Evolutionary conservation across 192 early-diverging fungal genomes (phyloP).

Genomic region (Pecoramyces ruminantium): DNA sequence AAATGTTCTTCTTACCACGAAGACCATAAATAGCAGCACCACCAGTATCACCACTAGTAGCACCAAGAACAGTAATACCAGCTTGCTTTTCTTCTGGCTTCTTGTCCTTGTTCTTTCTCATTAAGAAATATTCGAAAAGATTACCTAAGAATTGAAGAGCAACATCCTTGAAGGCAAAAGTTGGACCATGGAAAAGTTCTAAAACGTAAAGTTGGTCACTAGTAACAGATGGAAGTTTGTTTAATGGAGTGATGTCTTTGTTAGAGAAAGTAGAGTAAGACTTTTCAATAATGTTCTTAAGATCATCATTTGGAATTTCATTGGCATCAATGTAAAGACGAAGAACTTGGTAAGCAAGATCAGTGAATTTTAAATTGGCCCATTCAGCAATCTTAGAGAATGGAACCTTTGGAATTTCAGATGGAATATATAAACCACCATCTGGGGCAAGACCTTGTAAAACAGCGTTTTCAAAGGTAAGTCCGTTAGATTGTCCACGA

Average conservation of each 20-base stretch:
- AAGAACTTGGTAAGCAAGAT: constrained; percentile 73
- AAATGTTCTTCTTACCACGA: constrained; percentile 77
- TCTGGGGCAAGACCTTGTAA: constrained; percentile 78
- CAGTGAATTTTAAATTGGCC: constrained; percentile 50
- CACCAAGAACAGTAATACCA: constrained; percentile 74
- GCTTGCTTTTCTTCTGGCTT: constrained; percentile 13
- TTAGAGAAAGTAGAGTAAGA: constrained; percentile 66
- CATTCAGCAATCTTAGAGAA: constrained; percentile 51
- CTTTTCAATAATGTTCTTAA: constrained; percentile 41
- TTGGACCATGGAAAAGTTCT: constrained; percentile 93
- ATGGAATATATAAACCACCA: constrained; percentile 87
- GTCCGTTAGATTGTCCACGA: constrained; percentile 39
- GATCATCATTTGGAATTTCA: constrained; percentile 61
- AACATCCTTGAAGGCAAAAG: constrained; percentile 97
- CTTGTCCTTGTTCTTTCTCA: constrained; percentile 28
- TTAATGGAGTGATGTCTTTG: constrained; percentile 59
- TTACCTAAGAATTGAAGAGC: constrained; percentile 93
- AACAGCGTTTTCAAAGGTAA: constrained; percentile 77
- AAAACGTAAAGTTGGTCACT: constrained; percentile 34
- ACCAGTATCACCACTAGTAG: constrained; percentile 92
- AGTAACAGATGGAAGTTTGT: constrained; percentile 37
- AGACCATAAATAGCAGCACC: constrained; percentile 96
- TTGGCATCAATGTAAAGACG: constrained; percentile 59
- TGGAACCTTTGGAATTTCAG: constrained; percentile 56
- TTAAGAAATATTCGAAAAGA: constrained; percentile 93